Conservation (phyloP, 1,139 yeast genomes). For the Debaryomyces nepalensis region DNA sequence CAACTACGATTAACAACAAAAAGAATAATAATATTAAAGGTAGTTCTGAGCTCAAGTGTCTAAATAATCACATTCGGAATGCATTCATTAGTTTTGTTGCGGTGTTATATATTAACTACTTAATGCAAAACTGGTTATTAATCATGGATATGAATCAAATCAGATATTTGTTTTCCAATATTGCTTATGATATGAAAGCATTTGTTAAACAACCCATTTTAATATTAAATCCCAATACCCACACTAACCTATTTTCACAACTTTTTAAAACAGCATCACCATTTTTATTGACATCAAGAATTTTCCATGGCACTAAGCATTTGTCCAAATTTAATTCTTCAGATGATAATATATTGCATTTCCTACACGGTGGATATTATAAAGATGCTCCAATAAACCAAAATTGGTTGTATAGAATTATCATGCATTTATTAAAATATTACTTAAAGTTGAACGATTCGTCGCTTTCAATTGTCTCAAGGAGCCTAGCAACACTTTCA, state of each 20-base stretch:
- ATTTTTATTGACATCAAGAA: conserved; percentile 10
- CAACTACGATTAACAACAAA: conserved; percentile 19
- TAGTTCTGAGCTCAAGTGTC: conserved; percentile 24
- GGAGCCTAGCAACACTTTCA: conserved; percentile 14
- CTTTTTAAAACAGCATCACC: conserved; percentile 5
- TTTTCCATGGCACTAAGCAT: conserved; percentile 1
- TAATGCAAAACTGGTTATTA: conserved; percentile 18
- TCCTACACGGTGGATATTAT: background rate
- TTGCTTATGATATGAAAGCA: conserved; percentile 1
- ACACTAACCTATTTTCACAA: conserved; percentile 6
- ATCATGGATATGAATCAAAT: conserved; percentile 4
- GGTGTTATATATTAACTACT: conserved; percentile 36
- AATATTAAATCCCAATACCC: conserved; percentile 3
- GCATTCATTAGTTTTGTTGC: conserved; percentile 34
- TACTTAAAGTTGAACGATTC: conserved; percentile 5
- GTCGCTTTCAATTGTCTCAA: background rate
- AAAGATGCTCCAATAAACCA: background rate
- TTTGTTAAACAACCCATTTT: conserved; percentile 3
- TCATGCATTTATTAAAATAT: conserved; percentile 1
- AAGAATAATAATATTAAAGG: conserved; percentile 15
- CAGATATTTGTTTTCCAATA: conserved; percentile 1
- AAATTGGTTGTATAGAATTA: conserved; percentile 2
- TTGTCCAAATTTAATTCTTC: background rate
- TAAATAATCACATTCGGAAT: conserved; percentile 29
- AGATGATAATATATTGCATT: background rate